Base-by-base conservation (phyloP, 345 rosid genomes). In the Citrus trifoliata region DNA sequence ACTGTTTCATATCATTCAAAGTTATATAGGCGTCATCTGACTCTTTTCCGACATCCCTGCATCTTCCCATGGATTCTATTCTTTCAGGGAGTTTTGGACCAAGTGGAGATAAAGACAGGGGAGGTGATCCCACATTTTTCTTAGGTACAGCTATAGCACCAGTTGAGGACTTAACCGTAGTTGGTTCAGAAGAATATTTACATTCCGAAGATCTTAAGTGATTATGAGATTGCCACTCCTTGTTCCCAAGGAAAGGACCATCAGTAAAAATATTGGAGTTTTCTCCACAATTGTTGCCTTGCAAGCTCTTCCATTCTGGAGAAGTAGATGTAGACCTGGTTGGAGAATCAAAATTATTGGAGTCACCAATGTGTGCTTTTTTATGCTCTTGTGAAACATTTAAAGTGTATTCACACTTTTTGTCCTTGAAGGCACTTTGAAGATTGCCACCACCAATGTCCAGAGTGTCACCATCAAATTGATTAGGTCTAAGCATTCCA, bases 91-190 rank as follows among this genome's bases (percentile, higher is more conserved):
- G 83, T 63, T 83, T 88, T 40, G 92, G 95, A 68, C 95, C 95
- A 5, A 91, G 90, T 32, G 95, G 95, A 75, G 95, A 91, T 81
- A 87, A 74, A 28, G 89, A 88, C 55, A 82, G 82, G 67, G 90
- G 82, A 79, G 90, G 74, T 48, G 89, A 83, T 58, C 70, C 55
- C 18, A 79, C 63, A 77, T 85, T 87, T 71, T 87, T 70, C 35
- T 83, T 78, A 69, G 90, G 80, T 75, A 82, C 76, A 6, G 87
- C 48, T 77, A 88, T 84, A 71, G 86, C 81, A 32, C 67, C 67
- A 75, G 83, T 81, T 58, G 55, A 80, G 64, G 74, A 73, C 78
- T 82, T 80, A 73, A 60, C 68, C 51, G 63, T 80, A 68, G 74
- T 83, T 66, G 80, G 40, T 78, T 83, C 84, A 30, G 59, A 77